Conservation (phyloP, 2,329 filamentous ascomycete species). For the Botrytis cinerea region DNA sequence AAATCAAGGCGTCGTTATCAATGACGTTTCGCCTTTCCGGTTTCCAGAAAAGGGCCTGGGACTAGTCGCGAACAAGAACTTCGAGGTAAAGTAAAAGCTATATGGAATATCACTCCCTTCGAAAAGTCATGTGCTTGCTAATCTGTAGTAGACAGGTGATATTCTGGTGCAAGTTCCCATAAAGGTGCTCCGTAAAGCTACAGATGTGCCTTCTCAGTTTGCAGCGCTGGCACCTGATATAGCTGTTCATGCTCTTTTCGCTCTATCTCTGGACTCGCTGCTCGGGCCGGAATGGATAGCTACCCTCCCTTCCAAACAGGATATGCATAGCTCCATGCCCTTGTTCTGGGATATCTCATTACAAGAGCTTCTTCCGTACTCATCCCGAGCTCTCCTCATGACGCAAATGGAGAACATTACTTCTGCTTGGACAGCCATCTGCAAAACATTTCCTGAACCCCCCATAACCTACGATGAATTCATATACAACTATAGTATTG, state of each 20-base stretch:
- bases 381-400: slow-evolving; percentile 49
- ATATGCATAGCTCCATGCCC: slow-evolving; percentile 61
- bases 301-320: slow-evolving; percentile 63
- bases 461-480: slow-evolving; percentile 46
- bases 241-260: slow-evolving; percentile 70
- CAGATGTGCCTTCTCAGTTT: slow-evolving; percentile 9
- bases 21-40: slow-evolving; percentile 65
- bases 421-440: slow-evolving; percentile 51
- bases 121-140: slow-evolving; percentile 13
- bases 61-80: slow-evolving; percentile 66
- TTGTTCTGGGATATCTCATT: slow-evolving; percentile 53
- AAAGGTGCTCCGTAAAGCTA: slow-evolving; percentile 15
- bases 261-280: slow-evolving; percentile 60
- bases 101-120: background rate
- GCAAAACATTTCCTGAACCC: slow-evolving; percentile 46
- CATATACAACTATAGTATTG: slow-evolving; percentile 58
- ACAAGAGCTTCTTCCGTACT: slow-evolving; percentile 49
- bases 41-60: slow-evolving; percentile 77
- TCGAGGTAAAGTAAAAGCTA: slow-evolving; percentile 56
- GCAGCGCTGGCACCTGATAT: slow-evolving; percentile 38
- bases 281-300: slow-evolving; percentile 61
- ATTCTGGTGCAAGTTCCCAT: slow-evolving; percentile 13
- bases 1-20: slow-evolving; percentile 63
- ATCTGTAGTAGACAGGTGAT: slow-evolving; percentile 19
- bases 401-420: slow-evolving; percentile 57